Conservation (phyloP, 192 early-diverging fungal genomes). For the Backusella australiensis region DNA sequence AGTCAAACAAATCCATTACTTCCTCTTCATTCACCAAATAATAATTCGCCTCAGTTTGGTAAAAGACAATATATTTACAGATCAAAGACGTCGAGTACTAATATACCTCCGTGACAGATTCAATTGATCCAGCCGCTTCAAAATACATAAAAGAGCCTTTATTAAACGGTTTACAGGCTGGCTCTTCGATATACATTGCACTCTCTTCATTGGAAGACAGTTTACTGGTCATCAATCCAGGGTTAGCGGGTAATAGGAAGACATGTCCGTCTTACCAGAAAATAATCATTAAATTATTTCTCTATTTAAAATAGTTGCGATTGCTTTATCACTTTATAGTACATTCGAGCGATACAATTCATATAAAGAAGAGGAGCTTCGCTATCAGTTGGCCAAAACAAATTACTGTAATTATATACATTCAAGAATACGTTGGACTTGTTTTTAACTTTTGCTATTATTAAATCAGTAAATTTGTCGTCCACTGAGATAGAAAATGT, state of each 20-base stretch:
- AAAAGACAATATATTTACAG: neutral
- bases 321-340: neutral
- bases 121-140: neutral
- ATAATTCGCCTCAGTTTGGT: neutral
- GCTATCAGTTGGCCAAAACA: neutral
- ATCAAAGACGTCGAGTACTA: neutral
- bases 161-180: neutral
- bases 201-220: neutral
- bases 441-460: neutral
- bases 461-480: neutral
- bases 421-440: neutral
- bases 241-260: neutral
- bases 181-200: neutral
- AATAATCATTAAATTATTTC: neutral
- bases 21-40: neutral
- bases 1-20: neutral
- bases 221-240: neutral
- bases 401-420: neutral
- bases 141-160: neutral
- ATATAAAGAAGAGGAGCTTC: neutral
- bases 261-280: neutral
- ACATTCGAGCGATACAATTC: neutral
- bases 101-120: neutral
- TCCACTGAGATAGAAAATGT: constrained; percentile 1
- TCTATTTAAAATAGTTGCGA: neutral